Percentiles rank a stretch among this genome's conserved stretches.
These are phyloP conservation scores for Clohesyomyces aquaticus DNA, from an alignment of 495 filamentous ascomycete genomes.

Conservation along the genomic window DNA sequence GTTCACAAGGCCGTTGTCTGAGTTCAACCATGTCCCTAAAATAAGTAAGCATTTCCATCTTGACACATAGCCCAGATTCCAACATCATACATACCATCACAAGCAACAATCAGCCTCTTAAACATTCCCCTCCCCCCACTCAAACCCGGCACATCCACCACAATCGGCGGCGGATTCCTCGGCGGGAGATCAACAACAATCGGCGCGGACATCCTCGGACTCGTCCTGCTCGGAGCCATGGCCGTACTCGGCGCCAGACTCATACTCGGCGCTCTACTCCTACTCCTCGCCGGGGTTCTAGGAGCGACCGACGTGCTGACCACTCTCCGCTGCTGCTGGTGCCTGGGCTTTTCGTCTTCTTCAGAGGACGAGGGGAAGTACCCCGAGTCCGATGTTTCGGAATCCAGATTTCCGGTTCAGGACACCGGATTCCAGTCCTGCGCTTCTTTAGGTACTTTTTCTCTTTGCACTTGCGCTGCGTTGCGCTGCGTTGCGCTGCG, in stretches of 20 bases:
- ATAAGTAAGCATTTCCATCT: background rate
- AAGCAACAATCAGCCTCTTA: conserved; percentile 43
- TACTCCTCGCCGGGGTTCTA: background rate
- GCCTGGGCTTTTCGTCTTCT: background rate
- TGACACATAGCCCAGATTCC: conserved; percentile 1
- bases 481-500: too few relatives aligned
- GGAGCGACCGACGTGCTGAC: background rate
- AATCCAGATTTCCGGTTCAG: background rate
- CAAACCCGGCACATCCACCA: conserved; percentile 22
- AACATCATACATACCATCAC: conserved; percentile 39
- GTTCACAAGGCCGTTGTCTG: conserved; percentile 45
- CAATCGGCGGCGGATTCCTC: conserved; percentile 2
- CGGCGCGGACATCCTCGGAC: background rate
- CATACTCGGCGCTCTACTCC: conserved; percentile 20
- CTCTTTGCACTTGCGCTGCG: too few relatives aligned
- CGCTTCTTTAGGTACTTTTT: too few relatives aligned
- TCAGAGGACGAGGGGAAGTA: background rate
- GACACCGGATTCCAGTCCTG: too few relatives aligned
- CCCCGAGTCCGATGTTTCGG: conserved; percentile 5
- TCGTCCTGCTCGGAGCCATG: conserved; percentile 10
- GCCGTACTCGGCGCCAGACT: background rate
- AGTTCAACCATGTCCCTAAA: conserved; percentile 46
- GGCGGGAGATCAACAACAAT: conserved; percentile 19
- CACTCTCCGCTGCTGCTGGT: too few relatives aligned
- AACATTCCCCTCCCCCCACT: conserved; percentile 37